Conservation (phyloP, 2,329 filamentous ascomycete species). For the Penicillium sp. region DNA sequence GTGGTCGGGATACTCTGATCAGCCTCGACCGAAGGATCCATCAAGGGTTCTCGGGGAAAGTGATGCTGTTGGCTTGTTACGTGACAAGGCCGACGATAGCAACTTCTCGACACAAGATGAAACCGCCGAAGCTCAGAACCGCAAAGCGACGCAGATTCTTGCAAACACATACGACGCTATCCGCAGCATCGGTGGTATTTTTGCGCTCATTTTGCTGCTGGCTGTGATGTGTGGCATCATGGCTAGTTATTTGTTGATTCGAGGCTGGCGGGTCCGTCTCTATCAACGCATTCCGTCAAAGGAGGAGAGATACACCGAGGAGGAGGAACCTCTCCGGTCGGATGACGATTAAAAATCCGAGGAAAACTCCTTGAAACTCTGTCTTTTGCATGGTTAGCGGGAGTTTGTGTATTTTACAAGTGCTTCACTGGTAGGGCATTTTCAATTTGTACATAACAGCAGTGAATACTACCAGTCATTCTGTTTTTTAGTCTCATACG, state of each 20-base stretch:
- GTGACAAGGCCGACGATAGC: conserved; percentile 1
- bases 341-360: conserved; percentile 10
- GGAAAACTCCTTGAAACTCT: neutral
- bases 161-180: conserved; percentile 16
- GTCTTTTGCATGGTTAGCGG: conserved; percentile 7
- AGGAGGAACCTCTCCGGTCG: conserved; percentile 11
- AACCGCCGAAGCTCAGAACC: conserved; percentile 13
- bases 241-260: conserved; percentile 18
- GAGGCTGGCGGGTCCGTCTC: conserved; percentile 24
- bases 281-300: conserved; percentile 18
- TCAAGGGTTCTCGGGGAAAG: conserved; percentile 1
- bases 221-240: conserved; percentile 16
- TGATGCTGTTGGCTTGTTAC: neutral
- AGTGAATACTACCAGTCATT: neutral
- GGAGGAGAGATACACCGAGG: conserved; percentile 9
- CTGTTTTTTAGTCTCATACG: neutral
- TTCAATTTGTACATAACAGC: conserved; percentile 8
- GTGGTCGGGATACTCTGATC: conserved; percentile 12
- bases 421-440: conserved; percentile 2
- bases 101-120: neutral
- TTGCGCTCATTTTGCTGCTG: conserved; percentile 19
- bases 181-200: conserved; percentile 19
- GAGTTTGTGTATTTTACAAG: conserved; percentile 8
- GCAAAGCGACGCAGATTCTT: conserved; percentile 17
- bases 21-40: conserved; percentile 17